Conservation (phyloP, 768 basidiomycete species). For the Tulasnella sp. region DNA sequence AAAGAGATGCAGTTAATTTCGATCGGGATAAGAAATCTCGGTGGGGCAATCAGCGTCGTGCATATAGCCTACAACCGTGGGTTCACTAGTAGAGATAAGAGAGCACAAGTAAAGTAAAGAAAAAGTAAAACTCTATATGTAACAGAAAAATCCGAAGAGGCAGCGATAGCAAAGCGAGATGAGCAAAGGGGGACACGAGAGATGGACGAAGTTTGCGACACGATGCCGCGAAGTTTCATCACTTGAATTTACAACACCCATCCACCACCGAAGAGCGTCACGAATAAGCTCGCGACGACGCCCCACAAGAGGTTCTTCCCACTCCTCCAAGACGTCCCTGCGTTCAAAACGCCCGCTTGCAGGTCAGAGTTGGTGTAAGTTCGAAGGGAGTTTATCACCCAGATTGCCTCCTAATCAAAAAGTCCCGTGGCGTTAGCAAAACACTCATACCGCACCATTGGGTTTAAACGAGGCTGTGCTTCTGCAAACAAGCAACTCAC, state of each 20-base stretch:
- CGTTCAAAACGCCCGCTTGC: not conserved
- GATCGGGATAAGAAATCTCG: not conserved
- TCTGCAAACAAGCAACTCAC: slow-evolving; percentile 1
- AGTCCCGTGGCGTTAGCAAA: not conserved
- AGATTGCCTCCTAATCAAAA: not conserved
- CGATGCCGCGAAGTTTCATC: no score
- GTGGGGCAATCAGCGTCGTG: not conserved
- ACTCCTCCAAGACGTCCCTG: not conserved
- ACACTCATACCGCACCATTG: not conserved
- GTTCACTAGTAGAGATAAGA: not conserved
- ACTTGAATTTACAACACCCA: not conserved
- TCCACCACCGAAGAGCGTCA: not conserved
- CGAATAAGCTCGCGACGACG: not conserved
- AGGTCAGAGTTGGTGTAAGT: not conserved
- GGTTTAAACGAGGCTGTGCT: not conserved
- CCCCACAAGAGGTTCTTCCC: not conserved
- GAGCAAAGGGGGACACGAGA: not conserved
- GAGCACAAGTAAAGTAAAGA: not conserved
- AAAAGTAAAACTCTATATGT: not conserved
- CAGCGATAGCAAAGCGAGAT: not conserved
- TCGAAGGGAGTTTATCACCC: slow-evolving; percentile 5
- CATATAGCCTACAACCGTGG: not conserved
- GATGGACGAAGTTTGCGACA: not conserved
- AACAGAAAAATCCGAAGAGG: not conserved
- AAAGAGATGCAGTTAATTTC: not conserved